A percentile compares a stretch with the other conserved stretches of the same genome.
Conservation (phyloP, 2,329 filamentous ascomycete species). For the Arthrinium phaeospermum region DNA sequence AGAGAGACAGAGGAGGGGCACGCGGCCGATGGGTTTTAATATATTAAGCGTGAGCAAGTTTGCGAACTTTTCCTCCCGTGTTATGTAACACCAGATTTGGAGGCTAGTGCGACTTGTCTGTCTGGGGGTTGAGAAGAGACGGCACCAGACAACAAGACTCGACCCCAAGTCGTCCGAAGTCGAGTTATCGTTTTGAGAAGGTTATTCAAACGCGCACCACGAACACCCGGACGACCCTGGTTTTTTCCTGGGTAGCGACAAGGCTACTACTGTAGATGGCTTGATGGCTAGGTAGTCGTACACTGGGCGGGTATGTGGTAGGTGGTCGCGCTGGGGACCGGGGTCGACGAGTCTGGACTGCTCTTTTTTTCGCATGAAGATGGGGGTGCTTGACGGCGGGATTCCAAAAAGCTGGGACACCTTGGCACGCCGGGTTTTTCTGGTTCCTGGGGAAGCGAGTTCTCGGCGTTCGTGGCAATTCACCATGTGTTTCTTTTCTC, state of each 20-base stretch:
- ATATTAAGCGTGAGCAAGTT: slow-evolving; percentile 13
- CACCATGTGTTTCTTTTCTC: neutral
- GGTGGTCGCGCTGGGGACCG: neutral
- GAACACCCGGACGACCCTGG: neutral
- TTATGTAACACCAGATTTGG: slow-evolving; percentile 6
- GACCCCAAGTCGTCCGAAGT: neutral
- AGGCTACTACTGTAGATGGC: neutral
- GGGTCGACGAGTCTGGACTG: slow-evolving; percentile 1
- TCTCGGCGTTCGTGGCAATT: neutral
- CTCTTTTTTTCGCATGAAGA: neutral
- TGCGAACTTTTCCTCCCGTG: neutral
- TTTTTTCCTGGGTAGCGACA: neutral
- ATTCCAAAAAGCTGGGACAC: neutral
- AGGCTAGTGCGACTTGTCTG: neutral
- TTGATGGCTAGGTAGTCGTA: neutral
- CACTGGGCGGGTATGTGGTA: neutral
- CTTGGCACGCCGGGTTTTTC: slow-evolving; percentile 9
- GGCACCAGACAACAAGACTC: neutral
- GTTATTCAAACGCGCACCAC: slow-evolving; percentile 18
- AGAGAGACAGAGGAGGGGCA: neutral
- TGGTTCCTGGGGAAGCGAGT: slow-evolving; percentile 6
- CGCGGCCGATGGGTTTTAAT: neutral
- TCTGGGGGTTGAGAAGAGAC: neutral
- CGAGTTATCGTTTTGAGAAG: slow-evolving; percentile 13
- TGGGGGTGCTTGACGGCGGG: neutral